These are phyloP conservation scores for Tuber magnatum DNA, from an alignment of 495 filamentous ascomycete genomes.

Conservation along the genomic window DNA sequence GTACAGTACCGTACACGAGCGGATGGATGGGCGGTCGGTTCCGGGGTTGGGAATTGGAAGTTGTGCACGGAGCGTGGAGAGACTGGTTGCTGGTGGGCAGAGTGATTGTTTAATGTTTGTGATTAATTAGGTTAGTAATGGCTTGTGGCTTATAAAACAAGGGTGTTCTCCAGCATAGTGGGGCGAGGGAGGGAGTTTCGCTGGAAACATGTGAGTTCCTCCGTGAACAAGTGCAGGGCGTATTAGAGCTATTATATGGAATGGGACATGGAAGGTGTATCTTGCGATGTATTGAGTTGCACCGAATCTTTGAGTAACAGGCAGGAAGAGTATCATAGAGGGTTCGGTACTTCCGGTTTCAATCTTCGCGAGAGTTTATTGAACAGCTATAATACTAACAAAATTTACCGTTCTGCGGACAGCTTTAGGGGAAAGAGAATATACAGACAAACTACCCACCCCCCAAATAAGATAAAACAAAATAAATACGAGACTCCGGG, in stretches of 20 bases:
- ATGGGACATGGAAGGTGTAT: background rate
- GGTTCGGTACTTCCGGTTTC: background rate
- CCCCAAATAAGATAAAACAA: background rate
- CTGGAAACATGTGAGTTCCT: background rate
- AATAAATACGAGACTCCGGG: background rate
- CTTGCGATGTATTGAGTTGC: background rate
- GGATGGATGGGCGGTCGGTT: background rate
- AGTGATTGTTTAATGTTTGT: background rate
- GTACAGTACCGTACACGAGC: no score
- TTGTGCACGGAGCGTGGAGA: background rate
- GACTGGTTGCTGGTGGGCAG: background rate
- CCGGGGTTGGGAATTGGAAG: background rate
- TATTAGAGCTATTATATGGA: background rate
- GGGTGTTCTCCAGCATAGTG: background rate
- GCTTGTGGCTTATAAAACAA: background rate
- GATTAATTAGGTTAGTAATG: background rate
- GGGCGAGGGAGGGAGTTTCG: background rate
- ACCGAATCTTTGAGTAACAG: background rate
- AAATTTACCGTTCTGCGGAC: background rate
- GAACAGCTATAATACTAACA: background rate
- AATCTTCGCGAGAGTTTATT: background rate
- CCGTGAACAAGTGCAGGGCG: background rate
- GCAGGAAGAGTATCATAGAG: background rate
- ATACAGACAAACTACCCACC: background rate
- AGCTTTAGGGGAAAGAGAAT: background rate